Evolutionary conservation across 768 basidiomycete species (phyloP).

Genomic region (Tephrocybe sp.): DNA sequence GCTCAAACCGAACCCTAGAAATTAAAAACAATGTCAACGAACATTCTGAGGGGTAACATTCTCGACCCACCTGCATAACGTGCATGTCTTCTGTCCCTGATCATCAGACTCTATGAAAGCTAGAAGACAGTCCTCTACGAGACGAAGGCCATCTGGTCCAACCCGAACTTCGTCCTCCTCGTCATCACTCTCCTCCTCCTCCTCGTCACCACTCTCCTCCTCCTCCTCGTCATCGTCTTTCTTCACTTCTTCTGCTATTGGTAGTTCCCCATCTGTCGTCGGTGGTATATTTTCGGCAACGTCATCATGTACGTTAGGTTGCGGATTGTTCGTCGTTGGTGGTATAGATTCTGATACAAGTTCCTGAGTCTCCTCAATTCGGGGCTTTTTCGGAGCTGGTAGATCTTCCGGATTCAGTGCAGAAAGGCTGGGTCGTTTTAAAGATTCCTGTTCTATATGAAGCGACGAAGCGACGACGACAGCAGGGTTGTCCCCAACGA

Average conservation of each 20-base stretch:
- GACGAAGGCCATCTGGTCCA: constrained; percentile 39
- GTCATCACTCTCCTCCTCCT: neutral
- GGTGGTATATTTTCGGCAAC: neutral
- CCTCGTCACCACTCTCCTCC: neutral
- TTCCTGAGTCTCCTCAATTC: constrained; percentile 10
- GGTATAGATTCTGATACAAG: too few species aligned
- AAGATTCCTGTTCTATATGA: constrained; percentile 1
- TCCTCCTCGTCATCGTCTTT: neutral
- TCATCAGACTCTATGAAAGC: constrained; percentile 39
- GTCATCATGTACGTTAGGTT: neutral
- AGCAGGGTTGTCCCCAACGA: neutral
- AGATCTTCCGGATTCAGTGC: neutral
- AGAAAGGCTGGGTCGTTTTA: constrained; percentile 13
- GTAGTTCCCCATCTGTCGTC: neutral
- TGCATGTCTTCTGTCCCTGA: constrained; percentile 35
- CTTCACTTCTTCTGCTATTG: constrained; percentile 3
- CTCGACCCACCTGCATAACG: constrained; percentile 51
- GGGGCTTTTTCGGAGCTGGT: constrained; percentile 13
- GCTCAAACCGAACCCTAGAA: constrained; percentile 33
- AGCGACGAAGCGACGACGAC: constrained; percentile 3
- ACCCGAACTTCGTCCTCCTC: constrained; percentile 33
- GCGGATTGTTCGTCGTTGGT: too few species aligned
- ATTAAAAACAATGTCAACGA: neutral
- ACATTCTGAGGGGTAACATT: neutral
- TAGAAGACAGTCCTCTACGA: constrained; percentile 39